A percentile compares a stretch with the other conserved stretches of the same genome.
Conservation (phyloP, 768 basidiomycete species). For the Plicaturopsis crispa region DNA sequence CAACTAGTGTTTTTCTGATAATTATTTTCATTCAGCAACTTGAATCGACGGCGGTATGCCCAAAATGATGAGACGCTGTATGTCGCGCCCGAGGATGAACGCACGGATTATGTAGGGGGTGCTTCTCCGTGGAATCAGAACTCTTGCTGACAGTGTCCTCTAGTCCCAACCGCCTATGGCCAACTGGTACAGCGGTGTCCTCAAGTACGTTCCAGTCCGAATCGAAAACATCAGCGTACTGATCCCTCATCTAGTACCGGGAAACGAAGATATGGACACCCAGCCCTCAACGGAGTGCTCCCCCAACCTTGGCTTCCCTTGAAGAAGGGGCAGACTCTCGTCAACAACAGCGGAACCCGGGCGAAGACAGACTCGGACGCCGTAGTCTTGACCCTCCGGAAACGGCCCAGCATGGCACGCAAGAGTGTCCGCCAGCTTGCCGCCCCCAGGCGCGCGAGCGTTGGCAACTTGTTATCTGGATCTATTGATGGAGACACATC, state of each 20-base stretch:
- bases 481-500: conserved; percentile 4
- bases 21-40: conserved; percentile 41
- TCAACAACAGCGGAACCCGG: conserved; percentile 41
- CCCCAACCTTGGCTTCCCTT: conserved; percentile 94
- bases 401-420: conserved; percentile 52
- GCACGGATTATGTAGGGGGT: conserved; percentile 74
- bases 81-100: conserved; percentile 89
- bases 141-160: conserved; percentile 6
- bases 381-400: conserved; percentile 76
- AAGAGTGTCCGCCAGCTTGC: conserved; percentile 15
- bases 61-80: conserved; percentile 93
- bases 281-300: conserved; percentile 87
- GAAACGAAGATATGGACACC: conserved; percentile 90
- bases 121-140: not conserved
- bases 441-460: not conserved
- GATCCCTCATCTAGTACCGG: conserved; percentile 57
- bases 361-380: conserved; percentile 44
- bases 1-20: conserved; percentile 1
- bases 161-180: conserved; percentile 97
- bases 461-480: not conserved
- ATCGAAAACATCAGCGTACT: not conserved
- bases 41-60: conserved; percentile 83
- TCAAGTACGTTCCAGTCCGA: conserved; percentile 52
- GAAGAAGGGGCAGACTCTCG: conserved; percentile 72
- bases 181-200: conserved; percentile 87